Evolutionary conservation across 2,329 filamentous ascomycete genomes (phyloP).

Genomic region (Diplodia scrobiculata): DNA sequence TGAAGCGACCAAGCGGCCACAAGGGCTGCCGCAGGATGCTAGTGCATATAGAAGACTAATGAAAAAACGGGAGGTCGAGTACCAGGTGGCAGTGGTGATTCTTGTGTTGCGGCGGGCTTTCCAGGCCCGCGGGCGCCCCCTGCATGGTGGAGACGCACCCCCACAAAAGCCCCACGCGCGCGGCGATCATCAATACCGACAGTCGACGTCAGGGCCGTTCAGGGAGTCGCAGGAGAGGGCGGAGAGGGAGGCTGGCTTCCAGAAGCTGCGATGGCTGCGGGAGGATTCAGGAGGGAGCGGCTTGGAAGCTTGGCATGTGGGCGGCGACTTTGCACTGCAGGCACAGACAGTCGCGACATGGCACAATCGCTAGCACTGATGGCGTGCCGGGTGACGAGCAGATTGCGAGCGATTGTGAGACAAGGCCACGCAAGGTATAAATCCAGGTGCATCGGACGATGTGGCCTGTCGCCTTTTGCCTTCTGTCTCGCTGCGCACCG

Average conservation of each 20-base stretch:
- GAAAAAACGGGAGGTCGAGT: neutral
- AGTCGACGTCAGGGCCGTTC: neutral
- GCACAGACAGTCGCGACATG: neutral
- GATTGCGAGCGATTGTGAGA: neutral
- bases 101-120: constrained; percentile 2
- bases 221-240: neutral
- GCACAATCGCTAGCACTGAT: constrained; percentile 16
- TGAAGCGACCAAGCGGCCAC: neutral
- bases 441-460: constrained; percentile 3
- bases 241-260: neutral
- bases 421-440: constrained; percentile 19
- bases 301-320: constrained; percentile 28
- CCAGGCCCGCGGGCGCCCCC: constrained; percentile 2
- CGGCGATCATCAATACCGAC: constrained; percentile 20
- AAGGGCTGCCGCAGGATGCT: neutral
- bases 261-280: neutral
- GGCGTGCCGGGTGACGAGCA: constrained; percentile 19
- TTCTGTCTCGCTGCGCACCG: constrained; percentile 5
- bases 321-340: neutral
- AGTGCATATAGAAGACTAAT: constrained; percentile 4
- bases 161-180: constrained; percentile 13
- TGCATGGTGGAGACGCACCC: constrained; percentile 19
- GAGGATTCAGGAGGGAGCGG: constrained; percentile 9
- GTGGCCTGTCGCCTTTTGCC: constrained; percentile 6
- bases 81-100: neutral